Base-by-base conservation (phyloP, 306 rosid species). In the Biancaea sappan region DNA sequence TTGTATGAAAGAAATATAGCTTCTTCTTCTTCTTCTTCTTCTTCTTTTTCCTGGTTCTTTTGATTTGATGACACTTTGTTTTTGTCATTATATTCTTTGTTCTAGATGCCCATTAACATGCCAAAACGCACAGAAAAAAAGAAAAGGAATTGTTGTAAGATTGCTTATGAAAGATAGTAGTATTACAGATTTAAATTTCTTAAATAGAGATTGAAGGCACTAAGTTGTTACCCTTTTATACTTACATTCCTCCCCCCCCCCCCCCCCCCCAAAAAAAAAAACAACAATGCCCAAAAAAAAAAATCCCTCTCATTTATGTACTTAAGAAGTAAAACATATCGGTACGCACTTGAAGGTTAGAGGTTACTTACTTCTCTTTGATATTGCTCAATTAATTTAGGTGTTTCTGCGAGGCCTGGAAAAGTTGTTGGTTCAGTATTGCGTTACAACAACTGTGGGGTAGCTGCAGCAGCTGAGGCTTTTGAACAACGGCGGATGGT, bases 361-460 rank as follows among this genome's bases (percentile, higher is more conserved):
- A 61, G 40, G 32, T 52, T 68, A 69, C 43, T 73, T 37, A 0
- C 41, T n/a, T n/a, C 51, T 22, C 38, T 81, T 5, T 62, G 38
- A 18, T 46, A 22, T n/a, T 52, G 69, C 75, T 65, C 80, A 68
- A 61, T 46, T 57, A 50, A 61, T 81, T 77, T 90, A 87, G 96
- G 88, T 3, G 76, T 84, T 83, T 94, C 87, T 65, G 96, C 97
- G 35, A 84, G 92, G 79, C 93, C 98, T 1, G 92, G 96, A 34
- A 93, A 91, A 82, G 96, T 88, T 59, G 87, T 84, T 5, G 80
- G 97, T 48, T 78, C 93, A 0, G 93, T 82, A 56, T 73, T 91
- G 82, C 88, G 82, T 41, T 81, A 89, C 82, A 90, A 90, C 80
- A 87, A 81, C 78, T 66, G 86, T 11, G 93, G 92, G 43, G 85